Evolutionary conservation across 139 green algal species (phyloP).

Genomic region (Coelastrella sp.): DNA sequence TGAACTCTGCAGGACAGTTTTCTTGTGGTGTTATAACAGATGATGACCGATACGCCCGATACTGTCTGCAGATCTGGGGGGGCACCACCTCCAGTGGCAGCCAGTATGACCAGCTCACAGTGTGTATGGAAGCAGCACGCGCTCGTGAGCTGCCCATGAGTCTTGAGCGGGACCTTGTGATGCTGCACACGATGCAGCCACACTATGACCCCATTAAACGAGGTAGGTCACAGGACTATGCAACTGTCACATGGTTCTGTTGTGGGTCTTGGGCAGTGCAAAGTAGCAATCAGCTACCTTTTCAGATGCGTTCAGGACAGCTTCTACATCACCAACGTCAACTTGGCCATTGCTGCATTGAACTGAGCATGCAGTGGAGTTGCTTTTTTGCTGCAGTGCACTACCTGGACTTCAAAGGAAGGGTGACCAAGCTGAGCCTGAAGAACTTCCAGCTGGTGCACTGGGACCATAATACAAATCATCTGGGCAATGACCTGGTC

Average conservation of each 20-base stretch:
- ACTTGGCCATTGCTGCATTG: background rate
- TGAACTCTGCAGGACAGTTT: too few species aligned
- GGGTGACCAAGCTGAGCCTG: slow-evolving; percentile 87
- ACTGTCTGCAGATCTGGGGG: slow-evolving; percentile 3
- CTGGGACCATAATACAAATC: slow-evolving; percentile 73
- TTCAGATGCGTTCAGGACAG: background rate
- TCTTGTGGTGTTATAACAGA: too few species aligned
- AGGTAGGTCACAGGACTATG: slow-evolving; percentile 7
- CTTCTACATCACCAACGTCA: too few species aligned
- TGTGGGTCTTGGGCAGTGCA: background rate
- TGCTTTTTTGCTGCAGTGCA: slow-evolving; percentile 69
- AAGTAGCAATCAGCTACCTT: background rate
- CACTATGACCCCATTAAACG: slow-evolving; percentile 55
- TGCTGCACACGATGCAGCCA: slow-evolving; percentile 59
- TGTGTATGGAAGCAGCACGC: slow-evolving; percentile 54
- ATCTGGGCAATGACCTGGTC: slow-evolving; percentile 68
- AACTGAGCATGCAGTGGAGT: background rate
- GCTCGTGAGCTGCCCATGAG: slow-evolving; percentile 49
- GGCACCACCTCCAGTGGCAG: background rate
- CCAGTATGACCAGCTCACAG: slow-evolving; percentile 45
- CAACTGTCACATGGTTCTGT: background rate
- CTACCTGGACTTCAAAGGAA: slow-evolving; percentile 96
- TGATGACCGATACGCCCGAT: too few species aligned
- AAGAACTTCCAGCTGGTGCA: slow-evolving; percentile 98
- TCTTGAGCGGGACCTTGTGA: slow-evolving; percentile 57